Evolutionary conservation across 2,329 filamentous ascomycete genomes (phyloP), one percentile per base, ranked within the genome.

Genomic region (Colletotrichum tanaceti): DNA sequence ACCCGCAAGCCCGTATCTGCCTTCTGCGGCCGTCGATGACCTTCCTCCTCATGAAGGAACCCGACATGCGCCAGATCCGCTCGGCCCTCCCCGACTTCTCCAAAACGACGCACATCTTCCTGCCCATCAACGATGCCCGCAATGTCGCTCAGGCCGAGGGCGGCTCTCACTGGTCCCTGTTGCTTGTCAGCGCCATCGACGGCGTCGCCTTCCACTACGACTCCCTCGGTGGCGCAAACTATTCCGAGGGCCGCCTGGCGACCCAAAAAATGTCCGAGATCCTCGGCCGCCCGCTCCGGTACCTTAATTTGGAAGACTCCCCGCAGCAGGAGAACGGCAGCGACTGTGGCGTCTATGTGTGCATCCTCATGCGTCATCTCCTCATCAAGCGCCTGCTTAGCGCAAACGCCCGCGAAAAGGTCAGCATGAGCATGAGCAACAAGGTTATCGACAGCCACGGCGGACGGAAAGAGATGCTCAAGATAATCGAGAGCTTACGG

Each of bases 141-240:
- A 93, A 93, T 73, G 88, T 91, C 55, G 87, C 86, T 58, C 83
- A 91, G 65, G 90, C 93, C n/a, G 94, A 98, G 80, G 93, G 93
- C 47, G 96, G 96, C 46, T 92, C 91, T 3, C 96, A 99, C 79
- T 99, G 96, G 96, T 97, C 93, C 0, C 84, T 99, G 0, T 89
- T 99, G 0, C 87, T 99, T 2, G 94, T 99, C 39, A 94, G 91
- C 14, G 87, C 94, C 47, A 89, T 97, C 58, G 96, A 99, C 77
- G 90, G 93, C 10, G 90, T 97, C 2, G 93, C 95, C 0, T 99
- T 99, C 79, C 96, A 99, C 83, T 99, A 99, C 81, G 96, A 99
- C 81, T 95, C 91, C 1, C 85, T 98, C 32, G 87, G 88, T 2
- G 89, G 90, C 2, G 87, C 89, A 46, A 98, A 99, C 79, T 87